Evolutionary conservation across 352 stramenopile species (phyloP).

Genomic region (Aphanomyces cochlioides): DNA sequence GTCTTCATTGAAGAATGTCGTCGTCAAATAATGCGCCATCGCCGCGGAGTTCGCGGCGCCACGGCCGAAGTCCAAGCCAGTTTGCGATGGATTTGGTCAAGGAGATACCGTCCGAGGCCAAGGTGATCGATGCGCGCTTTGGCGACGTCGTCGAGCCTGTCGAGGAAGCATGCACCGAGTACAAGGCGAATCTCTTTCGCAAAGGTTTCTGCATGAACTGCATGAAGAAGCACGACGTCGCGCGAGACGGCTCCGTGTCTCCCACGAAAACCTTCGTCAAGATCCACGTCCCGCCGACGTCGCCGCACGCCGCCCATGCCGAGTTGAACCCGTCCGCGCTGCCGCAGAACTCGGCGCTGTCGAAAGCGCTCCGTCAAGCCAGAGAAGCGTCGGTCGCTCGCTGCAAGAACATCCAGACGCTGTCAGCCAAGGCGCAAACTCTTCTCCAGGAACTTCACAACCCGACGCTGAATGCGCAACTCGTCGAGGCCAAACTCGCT

Average conservation of each 20-base stretch:
- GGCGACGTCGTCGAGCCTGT: conserved; percentile 74
- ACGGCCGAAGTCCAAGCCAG: not conserved
- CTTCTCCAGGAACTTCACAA: too few relatives aligned
- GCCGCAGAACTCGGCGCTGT: conserved; percentile 13
- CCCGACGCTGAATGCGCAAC: too few relatives aligned
- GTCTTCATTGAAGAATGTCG: too few relatives aligned
- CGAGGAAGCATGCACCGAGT: conserved; percentile 81
- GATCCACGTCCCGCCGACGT: conserved; percentile 33
- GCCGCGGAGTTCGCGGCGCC: not conserved
- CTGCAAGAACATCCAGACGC: conserved; percentile 2
- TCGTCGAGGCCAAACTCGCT: too few relatives aligned
- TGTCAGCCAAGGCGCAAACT: too few relatives aligned
- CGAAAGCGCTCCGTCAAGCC: not conserved
- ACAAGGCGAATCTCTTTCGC: conserved; percentile 77
- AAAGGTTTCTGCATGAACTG: conserved; percentile 87
- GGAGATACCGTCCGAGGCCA: too few relatives aligned
- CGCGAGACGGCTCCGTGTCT: conserved; percentile 50
- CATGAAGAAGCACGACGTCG: conserved; percentile 85
- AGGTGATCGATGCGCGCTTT: conserved; percentile 77
- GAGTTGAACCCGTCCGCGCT: conserved; percentile 56
- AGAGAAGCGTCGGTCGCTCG: conserved; percentile 1
- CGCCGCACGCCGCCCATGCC: conserved; percentile 69
- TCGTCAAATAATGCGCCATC: too few relatives aligned
- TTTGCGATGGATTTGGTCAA: too few relatives aligned
- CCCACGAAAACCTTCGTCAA: conserved; percentile 78